Percentiles rank a stretch among this genome's conserved stretches.
Conservation (phyloP, 768 basidiomycete species). For the Suillus alpinus region DNA sequence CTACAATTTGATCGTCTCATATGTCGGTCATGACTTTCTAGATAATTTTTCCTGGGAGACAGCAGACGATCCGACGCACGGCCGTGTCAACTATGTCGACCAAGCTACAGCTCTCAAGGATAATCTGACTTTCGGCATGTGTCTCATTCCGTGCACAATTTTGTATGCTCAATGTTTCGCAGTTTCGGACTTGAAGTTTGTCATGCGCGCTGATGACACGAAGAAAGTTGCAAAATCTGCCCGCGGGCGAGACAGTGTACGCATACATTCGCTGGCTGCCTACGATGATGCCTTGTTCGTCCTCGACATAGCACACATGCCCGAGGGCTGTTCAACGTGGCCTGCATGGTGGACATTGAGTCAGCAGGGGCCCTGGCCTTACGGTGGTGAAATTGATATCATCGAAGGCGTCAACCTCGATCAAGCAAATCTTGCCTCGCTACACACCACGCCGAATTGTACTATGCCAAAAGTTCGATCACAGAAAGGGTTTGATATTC, state of each 20-base stretch:
- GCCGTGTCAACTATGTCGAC: conserved; percentile 59
- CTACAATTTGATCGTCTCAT: conserved; percentile 6
- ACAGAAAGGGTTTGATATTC: conserved; percentile 45
- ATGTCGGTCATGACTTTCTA: conserved; percentile 43
- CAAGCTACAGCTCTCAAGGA: conserved; percentile 35
- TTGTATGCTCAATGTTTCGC: neutral
- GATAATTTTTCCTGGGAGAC: conserved; percentile 48
- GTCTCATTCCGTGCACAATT: neutral
- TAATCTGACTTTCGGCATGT: conserved; percentile 48
- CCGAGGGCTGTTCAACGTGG: conserved; percentile 58
- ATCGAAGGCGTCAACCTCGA: conserved; percentile 59
- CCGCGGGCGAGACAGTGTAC: conserved; percentile 56
- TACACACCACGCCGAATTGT: conserved; percentile 54
- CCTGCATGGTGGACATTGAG: conserved; percentile 64
- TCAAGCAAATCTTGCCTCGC: conserved; percentile 44
- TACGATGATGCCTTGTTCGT: conserved; percentile 48
- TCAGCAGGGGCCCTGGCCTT: conserved; percentile 51
- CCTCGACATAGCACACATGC: conserved; percentile 59
- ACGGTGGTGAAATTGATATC: conserved; percentile 60
- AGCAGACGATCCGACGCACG: conserved; percentile 59
- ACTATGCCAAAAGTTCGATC: conserved; percentile 37
- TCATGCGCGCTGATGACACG: conserved; percentile 54
- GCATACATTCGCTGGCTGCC: conserved; percentile 45
- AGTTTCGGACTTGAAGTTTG: conserved; percentile 34
- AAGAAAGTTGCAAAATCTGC: conserved; percentile 32